Evolutionary conservation across 371 early-diverging fungal genomes (phyloP), one percentile per base, ranked within the genome.

Genomic region (Mortierella sp.): DNA sequence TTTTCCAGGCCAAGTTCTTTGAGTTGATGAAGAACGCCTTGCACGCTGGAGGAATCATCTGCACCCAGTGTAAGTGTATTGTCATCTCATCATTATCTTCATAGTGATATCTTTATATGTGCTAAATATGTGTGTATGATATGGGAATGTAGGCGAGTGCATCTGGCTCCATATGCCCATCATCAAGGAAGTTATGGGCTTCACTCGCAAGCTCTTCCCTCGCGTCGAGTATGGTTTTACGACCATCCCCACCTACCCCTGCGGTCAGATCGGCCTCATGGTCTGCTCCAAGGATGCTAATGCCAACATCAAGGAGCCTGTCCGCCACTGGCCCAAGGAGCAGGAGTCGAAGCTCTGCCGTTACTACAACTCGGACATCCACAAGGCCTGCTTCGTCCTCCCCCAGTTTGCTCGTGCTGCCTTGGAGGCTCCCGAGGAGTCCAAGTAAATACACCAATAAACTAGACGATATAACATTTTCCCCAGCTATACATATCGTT

Each of bases 201-300:
- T 91, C 78, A 88, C 90, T 60, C 90, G 89, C 75, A 80, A 84
- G 43, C 80, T 97, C 55, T 98, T 92, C 86, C 94, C 96, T 21
- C 86, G 87, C 19, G 96, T 93, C 53, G 93, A 91, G 70, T 98
- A 98, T 72, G 97, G 96, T 31, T 95, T 92, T 83, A 90, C 93
- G 47, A 90, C 92, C 49, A 93, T 98, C 64, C 99, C 99, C 60
- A 97, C 98, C 49, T 98, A 98, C 81, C 98, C 99, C 47, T 91
- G 92, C 70, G 99, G 99, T 37, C 95, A 96, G 82, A 98, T 98
- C 79, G 99, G 99, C 63, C 94, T 94, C 76, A 88, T 97, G 72
- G 78, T 98, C 53, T 93, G 94, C 84, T 90, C 92, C 83, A 96
- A 94, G 86, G 89, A 93, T 67, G 79, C 83, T 39, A 80, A 85